phyloP scores from a whole-genome alignment of 2,329 filamentous ascomycete species.

The Cucurbitaria berberidis region DNA sequence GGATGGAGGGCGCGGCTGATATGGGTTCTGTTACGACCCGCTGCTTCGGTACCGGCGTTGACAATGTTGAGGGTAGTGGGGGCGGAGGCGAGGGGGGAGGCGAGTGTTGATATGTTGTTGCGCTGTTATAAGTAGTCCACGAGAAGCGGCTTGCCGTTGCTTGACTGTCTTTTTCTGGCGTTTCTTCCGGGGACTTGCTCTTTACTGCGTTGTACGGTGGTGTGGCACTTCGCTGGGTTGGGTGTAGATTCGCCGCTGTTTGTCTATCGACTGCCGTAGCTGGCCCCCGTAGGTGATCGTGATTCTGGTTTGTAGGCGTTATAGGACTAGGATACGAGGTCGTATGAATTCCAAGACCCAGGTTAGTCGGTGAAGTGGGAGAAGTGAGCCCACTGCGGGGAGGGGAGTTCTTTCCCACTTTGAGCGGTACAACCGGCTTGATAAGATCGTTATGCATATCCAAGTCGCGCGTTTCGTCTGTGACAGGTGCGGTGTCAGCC shows the following conservation, averaged over 20 bases:
- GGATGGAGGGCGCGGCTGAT: slow-evolving; percentile 36
- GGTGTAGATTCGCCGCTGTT: slow-evolving; percentile 20
- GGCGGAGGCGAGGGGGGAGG: slow-evolving; percentile 52
- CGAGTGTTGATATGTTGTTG: slow-evolving; percentile 50
- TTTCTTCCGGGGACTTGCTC: slow-evolving; percentile 28
- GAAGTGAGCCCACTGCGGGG: slow-evolving; percentile 40
- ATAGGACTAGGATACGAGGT: slow-evolving; percentile 39
- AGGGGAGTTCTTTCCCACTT: slow-evolving; percentile 48
- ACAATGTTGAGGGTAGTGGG: slow-evolving; percentile 36
- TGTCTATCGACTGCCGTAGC: slow-evolving; percentile 14
- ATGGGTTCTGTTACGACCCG: slow-evolving; percentile 33
- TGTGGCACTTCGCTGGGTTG: slow-evolving; percentile 27
- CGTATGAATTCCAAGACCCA: slow-evolving; percentile 32
- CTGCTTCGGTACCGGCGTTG: slow-evolving; percentile 10
- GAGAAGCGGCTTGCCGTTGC: slow-evolving; percentile 35
- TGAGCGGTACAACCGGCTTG: slow-evolving; percentile 53
- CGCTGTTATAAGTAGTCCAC: slow-evolving; percentile 44
- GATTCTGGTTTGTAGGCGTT: slow-evolving; percentile 33
- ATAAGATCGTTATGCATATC: slow-evolving; percentile 47
- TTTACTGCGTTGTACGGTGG: slow-evolving; percentile 32
- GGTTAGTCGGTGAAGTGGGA: slow-evolving; percentile 33
- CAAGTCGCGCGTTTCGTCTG: slow-evolving; percentile 28
- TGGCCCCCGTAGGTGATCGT: slow-evolving; percentile 20
- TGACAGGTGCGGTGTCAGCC: slow-evolving; percentile 40
- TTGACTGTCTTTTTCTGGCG: slow-evolving; percentile 29